Conservation (phyloP, 345 rosid genomes). For the Jatropha curcas region DNA sequence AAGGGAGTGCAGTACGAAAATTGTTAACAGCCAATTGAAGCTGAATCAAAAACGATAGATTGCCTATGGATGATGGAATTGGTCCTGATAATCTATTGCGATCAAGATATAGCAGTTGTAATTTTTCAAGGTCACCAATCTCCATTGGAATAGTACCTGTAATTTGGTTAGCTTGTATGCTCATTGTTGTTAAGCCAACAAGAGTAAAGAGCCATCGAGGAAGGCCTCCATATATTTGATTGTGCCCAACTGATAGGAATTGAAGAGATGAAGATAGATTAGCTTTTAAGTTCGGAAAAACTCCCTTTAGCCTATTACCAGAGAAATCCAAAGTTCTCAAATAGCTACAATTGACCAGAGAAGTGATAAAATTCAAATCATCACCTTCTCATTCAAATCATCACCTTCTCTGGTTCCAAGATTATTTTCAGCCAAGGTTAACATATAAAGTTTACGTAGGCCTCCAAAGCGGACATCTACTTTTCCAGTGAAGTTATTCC, state of each 20-base stretch:
- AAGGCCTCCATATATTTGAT: not conserved
- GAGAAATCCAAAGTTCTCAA: too few relatives aligned
- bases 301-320: too few relatives aligned
- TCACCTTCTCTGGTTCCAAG: not conserved
- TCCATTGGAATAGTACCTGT: too few relatives aligned
- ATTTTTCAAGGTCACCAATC: not conserved
- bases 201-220: not conserved
- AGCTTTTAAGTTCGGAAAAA: too few relatives aligned
- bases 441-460: not conserved
- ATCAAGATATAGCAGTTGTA: not conserved
- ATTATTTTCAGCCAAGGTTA: not conserved
- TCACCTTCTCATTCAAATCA: not conserved
- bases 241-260: not conserved
- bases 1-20: not conserved
- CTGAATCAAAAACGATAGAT: not conserved
- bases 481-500: not conserved
- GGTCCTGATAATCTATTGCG: not conserved
- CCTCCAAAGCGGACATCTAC: not conserved
- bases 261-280: too few relatives aligned
- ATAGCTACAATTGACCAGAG: too few relatives aligned
- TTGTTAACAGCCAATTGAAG: not conserved
- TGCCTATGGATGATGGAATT: constrained; percentile 2
- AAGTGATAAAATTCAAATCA: not conserved
- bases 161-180: not conserved
- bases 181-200: too few relatives aligned